Percentiles rank a stretch among this genome's conserved stretches.
Evolutionary conservation across 169 alveolate species (phyloP).

Genomic region (Cryptosporidium sp.): DNA sequence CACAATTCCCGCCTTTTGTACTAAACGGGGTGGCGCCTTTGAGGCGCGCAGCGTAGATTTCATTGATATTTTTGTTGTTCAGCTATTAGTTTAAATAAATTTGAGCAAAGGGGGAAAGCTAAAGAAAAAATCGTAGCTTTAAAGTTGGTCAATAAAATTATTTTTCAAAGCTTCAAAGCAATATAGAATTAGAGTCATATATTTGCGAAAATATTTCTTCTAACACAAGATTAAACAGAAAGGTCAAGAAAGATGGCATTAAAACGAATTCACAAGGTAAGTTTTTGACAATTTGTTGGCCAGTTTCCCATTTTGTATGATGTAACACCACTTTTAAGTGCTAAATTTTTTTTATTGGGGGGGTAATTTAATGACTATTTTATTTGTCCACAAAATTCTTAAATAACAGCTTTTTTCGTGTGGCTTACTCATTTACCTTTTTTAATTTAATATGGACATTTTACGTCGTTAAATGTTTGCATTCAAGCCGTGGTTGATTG

Average conservation of each 20-base stretch:
- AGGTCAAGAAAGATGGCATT: constrained; percentile 87
- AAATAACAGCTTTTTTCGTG: background rate
- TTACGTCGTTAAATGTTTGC: no score
- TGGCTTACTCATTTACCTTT: background rate
- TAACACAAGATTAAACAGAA: background rate
- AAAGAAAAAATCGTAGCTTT: constrained; percentile 9
- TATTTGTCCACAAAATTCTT: background rate
- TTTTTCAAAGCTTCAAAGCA: background rate
- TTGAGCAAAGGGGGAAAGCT: constrained; percentile 74
- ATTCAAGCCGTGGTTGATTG: background rate
- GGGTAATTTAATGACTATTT: background rate
- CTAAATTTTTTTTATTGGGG: background rate
- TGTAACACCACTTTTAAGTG: background rate
- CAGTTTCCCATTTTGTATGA: background rate
- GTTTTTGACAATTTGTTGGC: constrained; percentile 3
- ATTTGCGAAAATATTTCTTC: background rate
- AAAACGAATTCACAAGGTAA: constrained; percentile 91
- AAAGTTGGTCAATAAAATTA: constrained; percentile 23
- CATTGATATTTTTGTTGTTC: constrained; percentile 37
- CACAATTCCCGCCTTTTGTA: constrained; percentile 38
- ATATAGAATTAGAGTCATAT: background rate
- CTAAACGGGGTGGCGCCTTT: constrained; percentile 59
- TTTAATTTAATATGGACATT: background rate
- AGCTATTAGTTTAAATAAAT: constrained; percentile 55
- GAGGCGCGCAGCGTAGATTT: constrained; percentile 70